Evolutionary conservation across 257 asterid species (phyloP), one percentile per base, ranked within the genome.

Genomic region (Rubia yunnanensis): DNA sequence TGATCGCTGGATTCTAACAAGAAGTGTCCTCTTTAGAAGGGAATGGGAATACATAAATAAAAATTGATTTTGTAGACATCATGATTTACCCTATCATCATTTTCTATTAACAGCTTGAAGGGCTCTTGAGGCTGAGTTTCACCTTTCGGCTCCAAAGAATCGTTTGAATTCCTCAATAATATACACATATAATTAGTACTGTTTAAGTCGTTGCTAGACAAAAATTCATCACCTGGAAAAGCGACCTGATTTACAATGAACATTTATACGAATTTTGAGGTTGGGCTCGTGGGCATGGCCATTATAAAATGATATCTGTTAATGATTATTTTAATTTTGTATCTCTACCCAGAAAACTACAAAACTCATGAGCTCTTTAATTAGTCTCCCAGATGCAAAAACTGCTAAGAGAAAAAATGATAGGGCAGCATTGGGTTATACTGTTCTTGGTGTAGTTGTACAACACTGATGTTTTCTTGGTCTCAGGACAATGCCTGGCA

Each of bases 401-500:
- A 24, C 18, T 54, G 60, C 32, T 4, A 24, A 18, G 17, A 8
- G 9, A 55, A 22, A 14, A 14, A 3, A 31, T 6, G 20, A 17
- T 8, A 3, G 30, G 36, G 35, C 18, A 7, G 35, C 18, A 7
- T 56, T 5, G 10, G 17, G 61, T 27, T 30, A 4, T 56, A 15
- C 22, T 57, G 63, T 57, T 57, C 22, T 28, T 57, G 63, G 4
- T 28, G 17, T 39, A 14, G 63, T 57, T 57, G 10, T 57, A 4
- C 39, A 27, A 39, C 63, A 39, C 22, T 17, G 63, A 39, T 63
- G 20, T 65, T 28, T 20, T 67, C 24, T 5, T 30, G 59, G 85
- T 71, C 22, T 70, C 72, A 31, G 79, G 59, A 63, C 38, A 72
- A 54, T 74, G 83, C 66, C 70, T 70, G 44, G 31, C 48, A 4